Base-by-base conservation (phyloP, 2,329 filamentous ascomycete species). In the Trichoderma citrinoviride region DNA sequence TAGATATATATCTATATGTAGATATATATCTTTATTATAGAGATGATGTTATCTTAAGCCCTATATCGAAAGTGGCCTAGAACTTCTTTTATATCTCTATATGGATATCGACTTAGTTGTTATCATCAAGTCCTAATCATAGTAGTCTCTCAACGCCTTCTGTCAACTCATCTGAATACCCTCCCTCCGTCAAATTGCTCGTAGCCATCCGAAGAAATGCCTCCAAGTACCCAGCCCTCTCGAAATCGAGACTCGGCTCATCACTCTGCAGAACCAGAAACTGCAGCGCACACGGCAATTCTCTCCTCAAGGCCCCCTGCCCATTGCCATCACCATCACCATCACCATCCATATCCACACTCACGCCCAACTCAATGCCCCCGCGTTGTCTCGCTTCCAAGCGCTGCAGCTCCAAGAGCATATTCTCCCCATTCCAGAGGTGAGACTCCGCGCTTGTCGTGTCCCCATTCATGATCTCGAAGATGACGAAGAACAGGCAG, bases 401-500 rank as follows among this genome's bases (percentile, higher is more conserved):
- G 17, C 58, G 56, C 19, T 73, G 63, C 21, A 78, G 72, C 60
- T 77, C 76, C 44, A 75, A 72, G 19, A 78, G 69, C 66, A 80
- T 75, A 64, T 70, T 71, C 62, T 77, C 73, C 1, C 78, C 78
- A 61, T 74, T 75, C 53, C 70, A 72, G 53, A 78, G 70, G 66
- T 80, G 78, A 7, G 72, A 68, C 15, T 77, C 70, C 0, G 77
- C 77, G 0, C 73, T 73, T 21, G 70, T 68, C 10, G 69, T 68
- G 65, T 79, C 77, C 23, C 74, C 75, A 65, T 79, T 77, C 44
- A 78, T 62, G 2, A 72, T 71, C 61, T 78, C 77, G 58, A 79
- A 78, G 58, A 76, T 72, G 61, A 75, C 72, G 67, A 78, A 78
- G 47, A 79, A 72, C 54, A 79, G 70, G 61, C 73, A 77, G 63